Base-by-base conservation (phyloP, 208 protist species). In the Novymonas esmeraldas region DNA sequence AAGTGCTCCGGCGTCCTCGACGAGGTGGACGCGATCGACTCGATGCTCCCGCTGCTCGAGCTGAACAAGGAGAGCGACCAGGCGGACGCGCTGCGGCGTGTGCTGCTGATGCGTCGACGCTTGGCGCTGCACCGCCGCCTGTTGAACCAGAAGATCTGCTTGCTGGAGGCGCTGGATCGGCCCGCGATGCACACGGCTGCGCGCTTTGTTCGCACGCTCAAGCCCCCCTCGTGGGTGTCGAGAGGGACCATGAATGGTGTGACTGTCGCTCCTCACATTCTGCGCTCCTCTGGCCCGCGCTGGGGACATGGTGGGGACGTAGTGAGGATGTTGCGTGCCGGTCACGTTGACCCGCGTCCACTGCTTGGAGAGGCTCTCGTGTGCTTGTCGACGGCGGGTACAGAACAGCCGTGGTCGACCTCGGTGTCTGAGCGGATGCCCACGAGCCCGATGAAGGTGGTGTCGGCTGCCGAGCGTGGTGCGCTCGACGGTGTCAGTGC, bases 1-100 rank as follows among this genome's bases (percentile, higher is more conserved):
- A 80, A 87, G 70, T 74, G 73, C 38, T 62, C 77, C 16, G 48
- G 42, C 3, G 45, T 92, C 18, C 52, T 92, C 26, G 71, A 64
- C 33, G 86, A 89, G 62, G 86, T 88, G 66, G 81, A 89, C 48
- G 68, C 78, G 16, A 87, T 89, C 29, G 86, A 92, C 68, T 69
- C 70, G 24, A 85, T 92, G 78, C 58, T 92, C 46, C 83, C 78
- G 9, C 67, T 89, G 7, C 75, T 84, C 31, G 44, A 67, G 0
- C 78, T 75, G 1, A 70, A 89, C 6, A 45, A 45, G 10, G 79
- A 89, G 65, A 84, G 80, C 51, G 86, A 89, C 55, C 86, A 89
- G 73, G 76, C 79, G 16, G 86, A 92, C 49, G 71, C 78, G 5
- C 70, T 90, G 70, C 78, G 84, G 24, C 83, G 87, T 24, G 77